Conservation (phyloP, 306 rosid genomes). For the Dryas alaskensis region DNA sequence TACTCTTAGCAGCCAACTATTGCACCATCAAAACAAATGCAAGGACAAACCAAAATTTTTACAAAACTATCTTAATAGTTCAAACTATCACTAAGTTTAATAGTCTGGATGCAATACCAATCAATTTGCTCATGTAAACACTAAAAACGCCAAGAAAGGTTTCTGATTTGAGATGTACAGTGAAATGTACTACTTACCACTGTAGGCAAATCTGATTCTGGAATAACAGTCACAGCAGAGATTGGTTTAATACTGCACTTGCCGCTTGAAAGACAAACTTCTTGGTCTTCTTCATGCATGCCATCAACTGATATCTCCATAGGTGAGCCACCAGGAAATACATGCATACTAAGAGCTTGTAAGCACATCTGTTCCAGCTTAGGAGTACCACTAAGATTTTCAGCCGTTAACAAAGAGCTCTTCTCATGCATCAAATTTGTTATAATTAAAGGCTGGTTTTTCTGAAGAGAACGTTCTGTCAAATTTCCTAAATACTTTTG, state of each 20-base stretch:
- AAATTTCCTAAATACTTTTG: constrained; percentile 67
- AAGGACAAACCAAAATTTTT: not conserved
- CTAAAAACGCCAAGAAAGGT: not conserved
- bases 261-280: constrained; percentile 41
- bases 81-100: constrained; percentile 13
- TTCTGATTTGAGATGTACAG: constrained; percentile 17
- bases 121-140: not conserved
- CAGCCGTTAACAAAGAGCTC: constrained; percentile 37
- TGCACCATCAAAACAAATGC: not conserved
- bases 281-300: constrained; percentile 44
- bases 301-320: constrained; percentile 52
- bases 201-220: constrained; percentile 53
- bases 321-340: constrained; percentile 50
- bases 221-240: constrained; percentile 35
- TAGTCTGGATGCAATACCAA: not conserved
- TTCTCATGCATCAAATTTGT: constrained; percentile 65
- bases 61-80: not conserved
- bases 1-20: constrained; percentile 15
- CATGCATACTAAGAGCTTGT: constrained; percentile 71
- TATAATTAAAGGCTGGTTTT: constrained; percentile 74
- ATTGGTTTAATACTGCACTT: constrained; percentile 41
- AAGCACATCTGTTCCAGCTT: constrained; percentile 78
- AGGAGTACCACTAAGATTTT: constrained; percentile 48
- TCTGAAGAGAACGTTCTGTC: constrained; percentile 84
- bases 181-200: constrained; percentile 55